Percentiles rank a stretch among this genome's conserved stretches.
Conservation (phyloP, 2,329 filamentous ascomycete genomes). For the Pseudogymnoascus sp. region DNA sequence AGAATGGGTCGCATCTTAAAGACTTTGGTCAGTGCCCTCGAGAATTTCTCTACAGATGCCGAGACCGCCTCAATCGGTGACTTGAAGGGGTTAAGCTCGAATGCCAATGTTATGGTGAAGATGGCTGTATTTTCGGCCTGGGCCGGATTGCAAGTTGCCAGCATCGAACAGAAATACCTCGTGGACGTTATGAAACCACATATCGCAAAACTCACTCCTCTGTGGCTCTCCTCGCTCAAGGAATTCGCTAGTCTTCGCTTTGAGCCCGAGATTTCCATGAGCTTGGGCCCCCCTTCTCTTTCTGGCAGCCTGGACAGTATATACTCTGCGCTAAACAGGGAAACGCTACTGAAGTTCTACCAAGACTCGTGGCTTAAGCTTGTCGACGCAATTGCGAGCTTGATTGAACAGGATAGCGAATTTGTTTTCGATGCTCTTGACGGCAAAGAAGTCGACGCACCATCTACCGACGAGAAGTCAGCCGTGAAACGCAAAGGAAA, state of each 20-base stretch:
- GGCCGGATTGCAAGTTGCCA: conserved; percentile 94
- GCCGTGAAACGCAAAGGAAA: conserved; percentile 53
- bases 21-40: conserved; percentile 79
- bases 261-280: conserved; percentile 94
- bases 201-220: conserved; percentile 77
- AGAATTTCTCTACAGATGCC: conserved; percentile 78
- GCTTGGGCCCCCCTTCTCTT: conserved; percentile 69
- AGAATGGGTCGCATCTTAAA: conserved; percentile 98
- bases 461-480: conserved; percentile 23
- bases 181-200: conserved; percentile 83
- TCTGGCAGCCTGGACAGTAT: conserved; percentile 87
- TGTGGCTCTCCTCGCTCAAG: conserved; percentile 87
- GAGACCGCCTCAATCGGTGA: conserved; percentile 87
- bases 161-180: conserved; percentile 82
- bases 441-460: conserved; percentile 57
- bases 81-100: conserved; percentile 83
- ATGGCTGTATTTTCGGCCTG: conserved; percentile 95
- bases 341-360: conserved; percentile 91
- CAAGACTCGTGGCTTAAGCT: conserved; percentile 95
- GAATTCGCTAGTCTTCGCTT: conserved; percentile 92
- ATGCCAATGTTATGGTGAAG: conserved; percentile 97
- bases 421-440: conserved; percentile 97
- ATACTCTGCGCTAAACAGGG: conserved; percentile 87
- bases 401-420: conserved; percentile 95
- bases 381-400: conserved; percentile 91